phyloP scores from a whole-genome alignment of 768 basidiomycete species.

The Tulasnella sp. region DNA sequence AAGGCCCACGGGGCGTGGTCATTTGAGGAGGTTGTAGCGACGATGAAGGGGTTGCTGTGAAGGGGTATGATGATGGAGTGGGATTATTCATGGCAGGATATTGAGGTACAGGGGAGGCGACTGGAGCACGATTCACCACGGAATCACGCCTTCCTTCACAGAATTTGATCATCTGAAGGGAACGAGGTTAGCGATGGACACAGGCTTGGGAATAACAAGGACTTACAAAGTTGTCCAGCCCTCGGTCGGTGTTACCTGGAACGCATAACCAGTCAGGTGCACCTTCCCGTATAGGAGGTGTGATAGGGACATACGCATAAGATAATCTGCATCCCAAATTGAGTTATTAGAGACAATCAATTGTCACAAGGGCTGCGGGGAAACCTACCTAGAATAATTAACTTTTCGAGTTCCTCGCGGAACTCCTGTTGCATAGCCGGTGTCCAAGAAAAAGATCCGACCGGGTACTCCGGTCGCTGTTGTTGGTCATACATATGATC shows the following conservation, averaged over 20 bases:
- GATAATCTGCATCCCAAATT: constrained; percentile 59
- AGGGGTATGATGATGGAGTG: constrained; percentile 37
- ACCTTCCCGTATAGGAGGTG: not conserved
- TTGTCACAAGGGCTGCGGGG: not conserved
- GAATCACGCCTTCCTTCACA: constrained; percentile 79
- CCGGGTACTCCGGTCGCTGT: constrained; percentile 8
- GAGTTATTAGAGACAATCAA: not conserved
- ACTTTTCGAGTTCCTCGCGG: constrained; percentile 87
- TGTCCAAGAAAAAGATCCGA: constrained; percentile 75
- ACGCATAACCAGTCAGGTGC: not conserved
- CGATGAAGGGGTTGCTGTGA: not conserved
- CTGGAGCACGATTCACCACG: constrained; percentile 77
- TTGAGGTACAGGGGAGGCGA: constrained; percentile 62
- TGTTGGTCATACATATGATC: constrained; percentile 64
- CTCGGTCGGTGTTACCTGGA: constrained; percentile 65
- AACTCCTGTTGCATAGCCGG: constrained; percentile 77
- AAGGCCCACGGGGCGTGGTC: constrained; percentile 36
- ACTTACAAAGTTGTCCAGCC: constrained; percentile 72
- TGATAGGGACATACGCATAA: constrained; percentile 69
- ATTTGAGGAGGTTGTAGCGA: not conserved
- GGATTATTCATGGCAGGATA: constrained; percentile 48
- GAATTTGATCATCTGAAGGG: constrained; percentile 74
- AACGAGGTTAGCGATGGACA: not conserved
- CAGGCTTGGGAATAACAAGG: not conserved
- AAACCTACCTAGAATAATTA: constrained; percentile 75